These are phyloP conservation scores for Chaetomium sp. DNA, from an alignment of 2,329 filamentous ascomycete species.

Conservation along the genomic window DNA sequence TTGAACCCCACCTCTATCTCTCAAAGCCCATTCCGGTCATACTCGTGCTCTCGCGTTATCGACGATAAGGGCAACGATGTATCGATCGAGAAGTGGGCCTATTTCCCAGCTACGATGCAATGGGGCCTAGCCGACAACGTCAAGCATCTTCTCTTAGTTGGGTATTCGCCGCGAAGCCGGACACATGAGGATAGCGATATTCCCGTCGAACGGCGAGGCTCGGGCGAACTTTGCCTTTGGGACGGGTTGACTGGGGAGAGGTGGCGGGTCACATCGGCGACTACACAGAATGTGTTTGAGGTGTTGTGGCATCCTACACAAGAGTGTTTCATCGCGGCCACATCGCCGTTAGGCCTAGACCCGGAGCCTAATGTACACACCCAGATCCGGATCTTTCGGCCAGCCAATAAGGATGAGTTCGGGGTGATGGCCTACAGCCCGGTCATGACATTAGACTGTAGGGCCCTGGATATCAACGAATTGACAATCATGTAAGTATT, in stretches of 20 bases:
- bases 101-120: slow-evolving; percentile 56
- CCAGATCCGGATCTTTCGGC: slow-evolving; percentile 51
- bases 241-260: slow-evolving; percentile 39
- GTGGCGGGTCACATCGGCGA: slow-evolving; percentile 44
- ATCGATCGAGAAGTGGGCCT: slow-evolving; percentile 49
- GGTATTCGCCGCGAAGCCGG: slow-evolving; percentile 54
- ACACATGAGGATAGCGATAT: slow-evolving; percentile 50
- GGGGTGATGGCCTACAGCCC: slow-evolving; percentile 36
- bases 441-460: slow-evolving; percentile 52
- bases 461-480: slow-evolving; percentile 56
- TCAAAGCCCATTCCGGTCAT: slow-evolving; percentile 31
- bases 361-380: slow-evolving; percentile 42
- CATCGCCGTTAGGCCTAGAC: slow-evolving; percentile 44
- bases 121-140: slow-evolving; percentile 46
- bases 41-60: slow-evolving; percentile 36
- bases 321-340: slow-evolving; percentile 50
- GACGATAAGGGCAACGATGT: slow-evolving; percentile 27
- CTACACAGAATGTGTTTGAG: slow-evolving; percentile 57
- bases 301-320: slow-evolving; percentile 55
- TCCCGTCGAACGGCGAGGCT: slow-evolving; percentile 49
- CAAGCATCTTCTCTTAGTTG: slow-evolving; percentile 50
- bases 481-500: slow-evolving; percentile 43
- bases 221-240: slow-evolving; percentile 57
- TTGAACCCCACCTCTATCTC: slow-evolving; percentile 34
- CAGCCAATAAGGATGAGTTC: slow-evolving; percentile 25